Base-by-base conservation (phyloP, 1,139 yeast genomes). In the Lodderomyces theae region DNA sequence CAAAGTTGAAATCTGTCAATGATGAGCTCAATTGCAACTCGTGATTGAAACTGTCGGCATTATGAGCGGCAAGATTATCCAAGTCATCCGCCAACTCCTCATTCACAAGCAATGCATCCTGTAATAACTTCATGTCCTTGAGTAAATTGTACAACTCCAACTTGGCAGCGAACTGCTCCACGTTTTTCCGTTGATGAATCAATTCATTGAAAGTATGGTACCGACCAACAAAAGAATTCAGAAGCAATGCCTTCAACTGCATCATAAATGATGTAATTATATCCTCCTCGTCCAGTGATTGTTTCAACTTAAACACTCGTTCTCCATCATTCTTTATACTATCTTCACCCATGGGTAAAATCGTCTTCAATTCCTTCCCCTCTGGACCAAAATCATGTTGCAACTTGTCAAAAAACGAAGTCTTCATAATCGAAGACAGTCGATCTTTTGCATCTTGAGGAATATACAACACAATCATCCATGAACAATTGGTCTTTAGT, bases 391-490 rank as follows among this genome's bases (percentile, higher is more conserved):
- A 87, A 55, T 88, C 96, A 2, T 69, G 54, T 43, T 71, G 74
- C 40, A 88, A 61, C 55, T 88, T 87, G 47, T 84, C 86, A 52
- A 74, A 77, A 1, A 79, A 69, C 4, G 82, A 78, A 2, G 79
- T 73, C 42, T 79, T 77, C 42, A 80, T 69, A 23, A 68, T 42
- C 3, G 65, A 54, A 1, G 69, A 55, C 32, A 72, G 68, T 42
- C 74, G 72, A 45, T 67, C 72, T 35, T 72, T 70, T 21, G 61
- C 59, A 23, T 69, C 75, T 15, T 60, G 55, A 0, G 85, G 79
- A 2, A 72, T 58, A 52, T 74, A 79, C 42, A 79, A 70, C 0
- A 87, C 62, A 13, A 88, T 72, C 49, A 79, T 66, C 86, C 92
- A 85, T 44, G 83, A 86, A 8, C 80, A 45, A 67, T 63, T 33